Evolutionary conservation across 2,329 filamentous ascomycete species (phyloP), one percentile per base, ranked within the genome.

Genomic region (Talaromyces sp.): DNA sequence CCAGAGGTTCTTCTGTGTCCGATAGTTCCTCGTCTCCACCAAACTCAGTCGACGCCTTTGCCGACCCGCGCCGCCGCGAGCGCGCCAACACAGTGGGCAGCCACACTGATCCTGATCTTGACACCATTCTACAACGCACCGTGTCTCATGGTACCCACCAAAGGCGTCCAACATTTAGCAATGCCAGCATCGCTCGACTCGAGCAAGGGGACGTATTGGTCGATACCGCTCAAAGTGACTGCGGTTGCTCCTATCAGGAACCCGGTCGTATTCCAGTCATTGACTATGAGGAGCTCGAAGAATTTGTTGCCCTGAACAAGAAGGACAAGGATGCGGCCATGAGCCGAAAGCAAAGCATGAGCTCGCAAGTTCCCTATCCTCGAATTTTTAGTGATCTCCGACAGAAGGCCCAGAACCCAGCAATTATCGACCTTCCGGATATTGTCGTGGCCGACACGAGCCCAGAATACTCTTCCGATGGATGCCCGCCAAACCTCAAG

Each of bases 41-140:
- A 8, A 99, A 97, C 74, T 99, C 94, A 0, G 92, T 99, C 56
- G 96, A 97, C 74, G 94, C 94, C 3, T 99, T 99, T 75, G 94
- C 94, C 19, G 90, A 94, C 69, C 90, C 91, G 59, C 88, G 91
- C 56, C 90, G 91, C 61, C 88, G 92, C 61, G 90, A 93, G 71
- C 89, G 92, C 50, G 82, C 85, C 54, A 83, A 85, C 55, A 89
- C 87, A 3, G 72, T 85, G 63, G 91, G 87, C 62, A 88, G 85
- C 72, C 77, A 80, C 65, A 75, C 70, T 17, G 75, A 81, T 35
- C 83, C 83, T 2, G 80, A 84, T 35, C 67, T 83, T 14, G 80
- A 85, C 26, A 79, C 84, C 24, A 81, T 84, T 26, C 78, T 92
- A 29, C 85, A 89, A 64, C 85, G 91, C 32, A 88, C 90, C 4